These are phyloP conservation scores for Tylopilus vinaceipallidus DNA, from an alignment of 768 basidiomycete genomes.

Conservation along the genomic window DNA sequence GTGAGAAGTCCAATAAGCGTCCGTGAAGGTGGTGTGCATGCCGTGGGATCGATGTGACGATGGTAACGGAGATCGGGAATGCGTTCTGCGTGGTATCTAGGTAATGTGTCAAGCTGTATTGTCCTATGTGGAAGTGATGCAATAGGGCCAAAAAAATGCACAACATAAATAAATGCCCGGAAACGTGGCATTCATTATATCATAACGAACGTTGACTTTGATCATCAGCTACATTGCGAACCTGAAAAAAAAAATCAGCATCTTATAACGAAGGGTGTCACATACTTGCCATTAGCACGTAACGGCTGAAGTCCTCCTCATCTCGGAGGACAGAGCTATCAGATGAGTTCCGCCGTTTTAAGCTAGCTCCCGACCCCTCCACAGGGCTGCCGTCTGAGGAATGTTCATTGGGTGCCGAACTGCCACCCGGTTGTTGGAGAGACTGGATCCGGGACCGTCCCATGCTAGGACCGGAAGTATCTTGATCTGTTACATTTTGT, in stretches of 20 bases:
- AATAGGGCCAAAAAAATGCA: conserved; percentile 3
- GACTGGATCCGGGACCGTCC: conserved; percentile 34
- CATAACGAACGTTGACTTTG: conserved; percentile 34
- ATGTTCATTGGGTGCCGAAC: conserved; percentile 2
- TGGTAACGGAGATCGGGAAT: conserved; percentile 6
- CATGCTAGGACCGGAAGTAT: conserved; percentile 4
- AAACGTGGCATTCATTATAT: conserved; percentile 11
- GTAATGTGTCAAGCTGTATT: conserved; percentile 8
- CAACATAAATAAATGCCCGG: conserved; percentile 7
- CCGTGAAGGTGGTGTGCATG: conserved; percentile 20
- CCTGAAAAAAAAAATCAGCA: conserved; percentile 35
- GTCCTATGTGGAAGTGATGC: conserved; percentile 1
- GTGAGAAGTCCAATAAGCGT: conserved; percentile 13
- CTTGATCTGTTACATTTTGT: conserved; percentile 26
- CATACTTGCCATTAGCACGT: conserved; percentile 50
- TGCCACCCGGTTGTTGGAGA: conserved; percentile 1
- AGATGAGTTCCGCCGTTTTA: conserved; percentile 21
- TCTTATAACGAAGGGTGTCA: not conserved
- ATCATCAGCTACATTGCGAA: conserved; percentile 54
- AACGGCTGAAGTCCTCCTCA: conserved; percentile 55
- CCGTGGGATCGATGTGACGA: conserved; percentile 11
- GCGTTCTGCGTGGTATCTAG: conserved; percentile 18
- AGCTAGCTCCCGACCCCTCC: conserved; percentile 22
- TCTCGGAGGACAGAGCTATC: conserved; percentile 37
- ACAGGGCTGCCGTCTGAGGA: conserved; percentile 27